Evolutionary conservation across 345 rosid species (phyloP), one percentile per base, ranked within the genome.

Genomic region (Arabis hirsuta): DNA sequence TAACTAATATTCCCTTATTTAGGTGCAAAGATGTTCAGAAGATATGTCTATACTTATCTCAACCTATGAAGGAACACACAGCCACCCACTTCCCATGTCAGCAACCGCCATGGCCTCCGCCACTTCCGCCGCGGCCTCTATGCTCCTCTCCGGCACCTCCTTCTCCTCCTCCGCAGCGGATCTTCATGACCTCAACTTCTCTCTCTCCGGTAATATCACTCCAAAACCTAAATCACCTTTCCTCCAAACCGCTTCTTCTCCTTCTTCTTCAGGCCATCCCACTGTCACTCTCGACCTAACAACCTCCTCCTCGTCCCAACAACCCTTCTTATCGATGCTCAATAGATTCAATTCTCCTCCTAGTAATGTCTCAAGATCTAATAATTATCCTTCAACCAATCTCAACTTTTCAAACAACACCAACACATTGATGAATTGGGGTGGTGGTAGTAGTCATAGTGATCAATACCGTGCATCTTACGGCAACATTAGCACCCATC

Each of bases 21-120:
- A 92, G 97, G 98, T 93, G 12, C 98, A 94, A 81, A 86, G 98
- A 82, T 89, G 89, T 63, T 85, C 82, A 0, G 87, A 94, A 4
- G 98, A 94, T 76, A 83, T 86, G 96, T 84, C 97, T 24, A 81
- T 94, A 53, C 82, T 94, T 62, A 84, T 84, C 73, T 88, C 97
- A 56, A 90, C 98, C 48, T 94, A 94, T 45, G 98, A 94, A 84
- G 98, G 98, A 76, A 83, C 83, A 43, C 98, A 94, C 80, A 94
- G 87, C 83, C 98, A 94, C 67, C 88, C 91, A 34, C 98, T 94
- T 78, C 85, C 96, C 3, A 58, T 85, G 51, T 80, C 98, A 10
- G 98, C 98, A 42, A 91, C 96, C 0, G 89, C 96, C n/a, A 90
- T 94, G 97, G 97, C 97, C 65, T 90, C 97, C 55, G 84, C 98